Evolutionary conservation across 345 rosid genomes (phyloP).

Genomic region (Citrus reticulata): DNA sequence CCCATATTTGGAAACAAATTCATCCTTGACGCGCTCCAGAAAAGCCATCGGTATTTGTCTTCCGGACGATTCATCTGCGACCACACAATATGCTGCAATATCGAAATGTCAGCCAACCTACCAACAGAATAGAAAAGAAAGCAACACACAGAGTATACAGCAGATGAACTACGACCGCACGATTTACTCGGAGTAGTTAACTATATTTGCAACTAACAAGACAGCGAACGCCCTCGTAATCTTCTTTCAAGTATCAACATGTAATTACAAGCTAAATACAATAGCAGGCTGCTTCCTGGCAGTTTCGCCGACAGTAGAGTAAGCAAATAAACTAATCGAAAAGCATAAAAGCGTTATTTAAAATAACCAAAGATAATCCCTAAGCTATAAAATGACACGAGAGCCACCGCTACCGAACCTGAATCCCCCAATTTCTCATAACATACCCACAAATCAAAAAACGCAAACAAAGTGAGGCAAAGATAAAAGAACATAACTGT

Average conservation of each 20-base stretch:
- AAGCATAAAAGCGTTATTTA: no score
- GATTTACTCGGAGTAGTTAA: neutral
- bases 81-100: constrained; percentile 60
- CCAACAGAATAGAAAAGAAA: neutral
- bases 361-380: neutral
- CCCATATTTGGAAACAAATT: constrained; percentile 41
- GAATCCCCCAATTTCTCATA: neutral
- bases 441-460: neutral
- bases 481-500: constrained; percentile 19
- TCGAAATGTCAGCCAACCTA: constrained; percentile 17
- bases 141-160: neutral
- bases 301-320: neutral
- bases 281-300: neutral
- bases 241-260: neutral
- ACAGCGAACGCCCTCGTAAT: neutral
- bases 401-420: no score
- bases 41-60: constrained; percentile 56
- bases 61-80: constrained; percentile 57
- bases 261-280: neutral
- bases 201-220: neutral
- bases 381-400: neutral
- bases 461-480: neutral
- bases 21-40: constrained; percentile 60
- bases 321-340: neutral
- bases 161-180: neutral